These are phyloP conservation scores for Rhodosporidiobolus sp. DNA, from an alignment of 768 basidiomycete genomes.

Conservation along the genomic window DNA sequence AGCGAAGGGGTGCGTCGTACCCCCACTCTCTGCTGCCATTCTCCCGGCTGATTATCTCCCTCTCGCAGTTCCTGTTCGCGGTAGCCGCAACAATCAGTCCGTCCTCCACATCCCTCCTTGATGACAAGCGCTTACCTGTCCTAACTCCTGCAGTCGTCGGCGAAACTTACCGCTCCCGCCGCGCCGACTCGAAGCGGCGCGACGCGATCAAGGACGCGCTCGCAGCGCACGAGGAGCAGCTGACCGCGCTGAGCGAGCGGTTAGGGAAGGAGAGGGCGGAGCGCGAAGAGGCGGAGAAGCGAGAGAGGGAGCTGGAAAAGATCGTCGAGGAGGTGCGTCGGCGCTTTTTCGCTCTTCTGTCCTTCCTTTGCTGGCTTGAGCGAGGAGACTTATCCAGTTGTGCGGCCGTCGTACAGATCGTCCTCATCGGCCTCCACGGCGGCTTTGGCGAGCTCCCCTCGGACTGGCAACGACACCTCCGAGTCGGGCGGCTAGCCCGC, in stretches of 20 bases:
- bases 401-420: constrained; percentile 16
- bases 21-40: neutral
- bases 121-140: neutral
- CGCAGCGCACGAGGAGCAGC: constrained; percentile 8
- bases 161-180: constrained; percentile 26
- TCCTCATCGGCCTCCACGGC: constrained; percentile 34
- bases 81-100: constrained; percentile 29
- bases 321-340: constrained; percentile 34
- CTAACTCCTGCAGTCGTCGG: constrained; percentile 17
- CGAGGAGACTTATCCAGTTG: neutral
- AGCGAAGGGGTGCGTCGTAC: constrained; percentile 20
- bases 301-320: constrained; percentile 22
- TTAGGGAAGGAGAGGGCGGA: constrained; percentile 3
- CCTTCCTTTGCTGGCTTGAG: too few relatives aligned
- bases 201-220: constrained; percentile 27
- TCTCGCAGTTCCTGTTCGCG: constrained; percentile 13
- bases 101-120: neutral
- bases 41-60: too few relatives aligned
- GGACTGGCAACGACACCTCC: constrained; percentile 27
- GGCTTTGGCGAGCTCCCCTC: constrained; percentile 22
- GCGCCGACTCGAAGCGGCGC: constrained; percentile 21
- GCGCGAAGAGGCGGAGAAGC: neutral
- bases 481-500: constrained; percentile 10
- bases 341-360: neutral
- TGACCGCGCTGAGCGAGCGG: constrained; percentile 5